Conservation (phyloP, 805 yeast genomes). For the Ascoidea rubescens region DNA sequence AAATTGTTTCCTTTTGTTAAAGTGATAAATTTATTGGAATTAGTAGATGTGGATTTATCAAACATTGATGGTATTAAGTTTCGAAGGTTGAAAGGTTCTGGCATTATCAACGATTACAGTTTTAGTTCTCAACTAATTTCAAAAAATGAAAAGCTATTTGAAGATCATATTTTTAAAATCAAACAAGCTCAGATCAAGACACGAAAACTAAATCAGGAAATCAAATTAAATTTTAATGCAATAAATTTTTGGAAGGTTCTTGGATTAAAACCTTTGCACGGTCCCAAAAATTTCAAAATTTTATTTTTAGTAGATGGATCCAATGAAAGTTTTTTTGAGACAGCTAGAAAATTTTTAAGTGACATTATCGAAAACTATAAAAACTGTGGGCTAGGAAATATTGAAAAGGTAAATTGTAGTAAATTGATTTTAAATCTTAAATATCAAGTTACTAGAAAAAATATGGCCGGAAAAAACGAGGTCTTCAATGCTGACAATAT, state of each 20-base stretch:
- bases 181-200: slow-evolving; percentile 22
- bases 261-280: slow-evolving; percentile 38
- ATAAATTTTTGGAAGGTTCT: slow-evolving; percentile 42
- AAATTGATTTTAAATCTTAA: slow-evolving; percentile 7
- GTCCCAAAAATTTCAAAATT: slow-evolving; percentile 36
- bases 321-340: slow-evolving; percentile 15
- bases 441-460: neutral
- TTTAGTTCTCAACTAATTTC: no score
- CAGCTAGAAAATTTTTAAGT: slow-evolving; percentile 23
- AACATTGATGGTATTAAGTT: neutral
- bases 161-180: slow-evolving; percentile 19
- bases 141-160: neutral
- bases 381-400: slow-evolving; percentile 33
- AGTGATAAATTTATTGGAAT: slow-evolving; percentile 4
- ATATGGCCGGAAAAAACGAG: neutral
- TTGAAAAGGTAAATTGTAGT: slow-evolving; percentile 18
- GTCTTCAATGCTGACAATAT: neutral
- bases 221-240: slow-evolving; percentile 33
- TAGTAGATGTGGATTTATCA: slow-evolving; percentile 2
- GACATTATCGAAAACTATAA: slow-evolving; percentile 28
- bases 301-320: slow-evolving; percentile 24
- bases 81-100: no score
- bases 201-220: slow-evolving; percentile 22
- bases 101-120: no score
- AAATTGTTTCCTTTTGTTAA: slow-evolving; percentile 2